Percentiles rank a stretch among this genome's conserved stretches.
These are phyloP conservation scores for Anthracocystis walkeri DNA, from an alignment of 1,284 basidiomycete genomes.

Conservation along the genomic window DNA sequence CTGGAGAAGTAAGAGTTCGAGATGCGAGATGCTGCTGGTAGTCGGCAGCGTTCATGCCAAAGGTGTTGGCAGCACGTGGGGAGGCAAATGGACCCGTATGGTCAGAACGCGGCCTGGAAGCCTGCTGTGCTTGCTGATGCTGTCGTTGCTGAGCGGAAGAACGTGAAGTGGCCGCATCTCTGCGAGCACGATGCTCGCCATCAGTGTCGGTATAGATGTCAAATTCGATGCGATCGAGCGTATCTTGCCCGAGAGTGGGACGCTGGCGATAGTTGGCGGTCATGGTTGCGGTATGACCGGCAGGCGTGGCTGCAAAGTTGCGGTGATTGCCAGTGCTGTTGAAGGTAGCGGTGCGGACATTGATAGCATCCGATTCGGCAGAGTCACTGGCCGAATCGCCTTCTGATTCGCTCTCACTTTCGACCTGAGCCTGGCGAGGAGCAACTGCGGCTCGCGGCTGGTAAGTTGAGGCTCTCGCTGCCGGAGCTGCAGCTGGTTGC, in stretches of 20 bases:
- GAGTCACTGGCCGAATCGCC: slow-evolving; percentile 44
- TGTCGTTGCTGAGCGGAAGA: slow-evolving; percentile 5
- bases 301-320: slow-evolving; percentile 47
- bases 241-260: slow-evolving; percentile 46
- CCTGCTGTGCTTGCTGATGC: slow-evolving; percentile 1
- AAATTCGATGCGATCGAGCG: slow-evolving; percentile 48
- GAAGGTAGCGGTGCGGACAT: slow-evolving; percentile 28
- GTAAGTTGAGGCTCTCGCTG: neutral
- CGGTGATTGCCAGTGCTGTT: slow-evolving; percentile 56
- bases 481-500: slow-evolving; percentile 12
- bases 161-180: slow-evolving; percentile 7
- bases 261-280: slow-evolving; percentile 33
- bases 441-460: slow-evolving; percentile 16
- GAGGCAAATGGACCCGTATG: slow-evolving; percentile 39
- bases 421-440: slow-evolving; percentile 29
- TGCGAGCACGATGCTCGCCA: slow-evolving; percentile 24
- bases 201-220: slow-evolving; percentile 44
- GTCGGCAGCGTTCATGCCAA: slow-evolving; percentile 46
- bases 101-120: slow-evolving; percentile 25
- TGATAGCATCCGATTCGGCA: slow-evolving; percentile 32
- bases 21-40: slow-evolving; percentile 52
- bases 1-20: slow-evolving; percentile 45
- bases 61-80: slow-evolving; percentile 34
- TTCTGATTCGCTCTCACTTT: slow-evolving; percentile 49
- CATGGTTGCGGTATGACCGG: slow-evolving; percentile 39